A percentile compares a stretch with the other conserved stretches of the same genome.
These are phyloP conservation scores for Beauveria scarabaeidicola DNA, from an alignment of 2,329 filamentous ascomycete species.

Conservation along the genomic window DNA sequence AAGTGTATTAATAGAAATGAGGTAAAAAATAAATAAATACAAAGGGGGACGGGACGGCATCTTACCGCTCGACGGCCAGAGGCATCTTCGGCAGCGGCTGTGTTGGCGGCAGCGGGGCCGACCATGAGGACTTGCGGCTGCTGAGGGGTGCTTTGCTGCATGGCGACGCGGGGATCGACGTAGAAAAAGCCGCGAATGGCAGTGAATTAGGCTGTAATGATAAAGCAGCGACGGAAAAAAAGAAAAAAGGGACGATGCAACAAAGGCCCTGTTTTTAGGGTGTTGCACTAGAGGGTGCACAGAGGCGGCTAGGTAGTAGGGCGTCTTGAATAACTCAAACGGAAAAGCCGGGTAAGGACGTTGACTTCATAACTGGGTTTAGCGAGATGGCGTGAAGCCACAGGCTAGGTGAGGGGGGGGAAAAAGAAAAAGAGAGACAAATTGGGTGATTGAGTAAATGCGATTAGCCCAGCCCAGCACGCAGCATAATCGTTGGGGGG, in stretches of 20 bases:
- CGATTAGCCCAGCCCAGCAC: conserved; percentile 7
- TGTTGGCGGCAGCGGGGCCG: conserved; percentile 3
- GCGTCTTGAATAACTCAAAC: not conserved
- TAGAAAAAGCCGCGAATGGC: not conserved
- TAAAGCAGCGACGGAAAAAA: not conserved
- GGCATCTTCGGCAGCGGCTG: conserved; percentile 8
- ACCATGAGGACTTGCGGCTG: conserved; percentile 3
- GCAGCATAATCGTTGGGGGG: conserved; percentile 1
- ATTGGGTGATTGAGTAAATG: not conserved
- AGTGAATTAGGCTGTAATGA: not conserved
- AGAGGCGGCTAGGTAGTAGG: not conserved
- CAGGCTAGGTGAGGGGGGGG: not conserved
- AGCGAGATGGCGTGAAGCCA: not conserved
- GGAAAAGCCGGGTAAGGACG: not conserved
- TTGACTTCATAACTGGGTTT: not conserved
- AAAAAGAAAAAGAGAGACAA: not conserved
- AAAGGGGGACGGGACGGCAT: not conserved
- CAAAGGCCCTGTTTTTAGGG: conserved; percentile 6
- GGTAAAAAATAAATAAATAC: not conserved
- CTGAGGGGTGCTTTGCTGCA: conserved; percentile 4
- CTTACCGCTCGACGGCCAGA: conserved; percentile 12
- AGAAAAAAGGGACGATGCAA: not conserved
- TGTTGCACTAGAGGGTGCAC: conserved; percentile 5
- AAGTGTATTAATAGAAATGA: not conserved
- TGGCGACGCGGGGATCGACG: not conserved